Base-by-base conservation (phyloP, 2,329 filamentous ascomycete genomes). In the Colletotrichum sp. region DNA sequence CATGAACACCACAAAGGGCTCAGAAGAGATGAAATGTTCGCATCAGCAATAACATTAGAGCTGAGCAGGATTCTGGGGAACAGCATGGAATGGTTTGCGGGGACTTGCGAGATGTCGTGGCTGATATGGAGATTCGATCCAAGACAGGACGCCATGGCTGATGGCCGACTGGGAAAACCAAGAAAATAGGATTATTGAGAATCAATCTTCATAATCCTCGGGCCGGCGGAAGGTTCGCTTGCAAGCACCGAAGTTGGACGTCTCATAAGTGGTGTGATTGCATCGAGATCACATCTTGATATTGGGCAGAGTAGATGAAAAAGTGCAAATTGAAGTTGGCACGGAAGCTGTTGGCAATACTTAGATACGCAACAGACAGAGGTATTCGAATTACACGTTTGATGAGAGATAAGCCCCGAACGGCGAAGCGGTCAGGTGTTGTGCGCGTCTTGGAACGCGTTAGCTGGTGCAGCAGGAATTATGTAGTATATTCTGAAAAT, bases 91-190 rank as follows among this genome's bases (percentile, higher is more conserved):
- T 25, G 62, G 6, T n/a, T 66, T n/a, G 61, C 12, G 22, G 61
- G 22, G 1, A 65, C 34, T 16, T 25, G 61, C 27, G 32, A 43
- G 28, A 16, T 27, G 55, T 52, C 5, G 48, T 36, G 39, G 68
- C 52, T 43, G n/a, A 36, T n/a, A 34, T 8, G 25, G 61, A 65
- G 12, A 13, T 28, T 52, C 48, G 27, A 34, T 60, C 32, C 30
- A 27, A 75, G 72, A 75, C 69, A 72, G 27, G 22, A 32, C 70
- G 73, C 70, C 70, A 8, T 73, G 73, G 73, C 73, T 68, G 62
- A 10, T 22, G 16, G 8, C n/a, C 10, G 27, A n/a, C 36, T 43
- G 58, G 58, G 8, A 73, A 75, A 74, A 64, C 18, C 64, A 68
- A 58, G 58, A 64, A 68, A 75, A 56, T 60, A 22, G 56, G 39